Evolutionary conservation across 352 stramenopile species (phyloP), one percentile per base, ranked within the genome.

Genomic region (Phytophthora colocasiae): DNA sequence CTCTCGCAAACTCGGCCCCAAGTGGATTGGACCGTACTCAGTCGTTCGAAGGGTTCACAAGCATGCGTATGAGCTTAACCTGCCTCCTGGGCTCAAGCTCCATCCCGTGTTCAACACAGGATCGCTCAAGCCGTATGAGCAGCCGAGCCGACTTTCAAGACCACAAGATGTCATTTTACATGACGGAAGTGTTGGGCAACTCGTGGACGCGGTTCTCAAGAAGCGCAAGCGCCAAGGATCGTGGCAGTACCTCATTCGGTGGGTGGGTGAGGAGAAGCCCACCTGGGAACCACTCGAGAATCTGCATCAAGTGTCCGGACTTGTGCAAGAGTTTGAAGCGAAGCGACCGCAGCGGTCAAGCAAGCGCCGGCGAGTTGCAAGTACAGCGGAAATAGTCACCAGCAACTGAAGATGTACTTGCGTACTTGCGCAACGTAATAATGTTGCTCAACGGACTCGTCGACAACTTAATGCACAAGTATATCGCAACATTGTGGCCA

Each of bases 1-100:
- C 49, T 56, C 32, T 9, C 32, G 32, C 2, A 56, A 45, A 7
- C 32, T 38, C 2, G 32, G 34, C 2, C 49, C 32, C 10, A 46
- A 56, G 32, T 56, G 49, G 49, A 56, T 56, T 8, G 49, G 22
- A 3, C 34, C 49, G 1, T 56, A 56, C 32, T 56, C 49, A 17
- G n/a, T 45, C 32, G 12, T 58, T 8, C 50, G 50, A 1, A 39
- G 22, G 2, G 36, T 58, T 3, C 50, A 58, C 27, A 19, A 22
- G 1, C 50, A 58, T 12, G 50, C 50, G 11, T 39, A 47, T 36
- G 8, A 47, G 34, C 6, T 58, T 22, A 58, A 58, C 50, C 4
- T 58, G 0, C 50, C 50, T 0, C 50, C 36, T 1, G 50, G 34
- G 10, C 24, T 58, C 22, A 24, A 48, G 36, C 6, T 58, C 7